Evolutionary conservation across 192 early-diverging fungal genomes (phyloP), one percentile per base, ranked within the genome.

Genomic region (Podila epicladia): DNA sequence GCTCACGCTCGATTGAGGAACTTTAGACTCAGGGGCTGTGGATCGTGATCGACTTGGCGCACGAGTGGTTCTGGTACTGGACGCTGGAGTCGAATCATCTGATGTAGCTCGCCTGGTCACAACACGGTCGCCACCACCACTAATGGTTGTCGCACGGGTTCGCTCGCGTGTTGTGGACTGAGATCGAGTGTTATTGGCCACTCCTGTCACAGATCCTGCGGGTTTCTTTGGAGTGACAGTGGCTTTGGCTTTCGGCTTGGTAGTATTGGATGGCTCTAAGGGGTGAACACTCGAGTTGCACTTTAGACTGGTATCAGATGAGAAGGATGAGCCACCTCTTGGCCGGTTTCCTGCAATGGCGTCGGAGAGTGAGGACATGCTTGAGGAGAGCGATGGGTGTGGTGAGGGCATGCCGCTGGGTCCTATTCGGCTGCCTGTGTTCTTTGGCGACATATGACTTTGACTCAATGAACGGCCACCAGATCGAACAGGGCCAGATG

Each of bases 401-500:
- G 68, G 58, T 22, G 68, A 62, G 22, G 68, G 59, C 28, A 70
- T 50, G 20, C 53, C 53, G 11, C 53, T 55, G 24, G 24, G 24
- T 26, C 53, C 53, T n/a, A 55, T 55, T 8, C 53, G 53, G 53
- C 53, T 55, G 24, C 53, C 53, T 24, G 22, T 55, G 53, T 9
- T 55, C 53, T 17, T 55, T 24, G 53, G 53, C 11, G 53, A 53
- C 51, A 53, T 55, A 12, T 55, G 53, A 24, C 53, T 55, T 49
- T 72, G 76, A 58, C 76, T 79, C 20, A 78, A 49, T 26, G 75
- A 79, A 31, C 75, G 59, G 49, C 71, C 69, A 32, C 63, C 24
- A 24, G 53, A 24, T 17, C 53, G 20, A 6, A 53, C 68, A 2
- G 53, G 29, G 67, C 77, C 73, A 32, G 70, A 9, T 0, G 77